phyloP scores from a whole-genome alignment of 2,329 filamentous ascomycete species.

The Colletotrichum sp. region DNA sequence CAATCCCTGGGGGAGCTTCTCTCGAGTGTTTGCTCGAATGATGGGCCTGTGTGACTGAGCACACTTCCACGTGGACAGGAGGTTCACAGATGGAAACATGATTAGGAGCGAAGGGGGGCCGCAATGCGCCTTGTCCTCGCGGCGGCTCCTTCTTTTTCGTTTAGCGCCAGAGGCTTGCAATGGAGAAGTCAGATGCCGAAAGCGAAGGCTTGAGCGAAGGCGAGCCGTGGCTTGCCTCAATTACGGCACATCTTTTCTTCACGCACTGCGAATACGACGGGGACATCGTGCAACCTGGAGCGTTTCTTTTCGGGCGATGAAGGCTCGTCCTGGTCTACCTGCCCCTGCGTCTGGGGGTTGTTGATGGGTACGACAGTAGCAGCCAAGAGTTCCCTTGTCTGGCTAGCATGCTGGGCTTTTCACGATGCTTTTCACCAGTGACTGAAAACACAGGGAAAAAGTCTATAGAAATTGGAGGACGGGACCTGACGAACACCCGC shows the following conservation, averaged over 20 bases:
- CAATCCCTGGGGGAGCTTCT: neutral
- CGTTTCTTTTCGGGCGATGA: neutral
- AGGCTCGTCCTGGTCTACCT: neutral
- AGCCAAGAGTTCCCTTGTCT: neutral
- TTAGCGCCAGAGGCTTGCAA: neutral
- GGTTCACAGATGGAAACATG: neutral
- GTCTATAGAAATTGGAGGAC: neutral
- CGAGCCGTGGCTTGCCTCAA: neutral
- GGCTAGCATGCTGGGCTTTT: neutral
- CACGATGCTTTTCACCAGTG: neutral
- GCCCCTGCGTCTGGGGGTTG: neutral
- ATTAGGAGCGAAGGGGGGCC: neutral
- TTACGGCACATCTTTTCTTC: neutral
- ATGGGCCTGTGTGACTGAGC: neutral
- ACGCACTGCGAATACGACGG: neutral
- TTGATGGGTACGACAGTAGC: neutral
- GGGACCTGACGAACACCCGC: conserved; percentile 2
- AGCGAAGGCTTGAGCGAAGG: neutral
- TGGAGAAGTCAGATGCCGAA: neutral
- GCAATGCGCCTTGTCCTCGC: neutral
- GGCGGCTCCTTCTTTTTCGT: neutral
- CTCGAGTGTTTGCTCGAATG: neutral
- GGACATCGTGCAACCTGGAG: neutral
- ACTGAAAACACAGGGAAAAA: neutral
- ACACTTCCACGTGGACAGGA: neutral